These are phyloP conservation scores for Lactarius hatsudake DNA, from an alignment of 768 basidiomycete genomes.

Conservation along the genomic window DNA sequence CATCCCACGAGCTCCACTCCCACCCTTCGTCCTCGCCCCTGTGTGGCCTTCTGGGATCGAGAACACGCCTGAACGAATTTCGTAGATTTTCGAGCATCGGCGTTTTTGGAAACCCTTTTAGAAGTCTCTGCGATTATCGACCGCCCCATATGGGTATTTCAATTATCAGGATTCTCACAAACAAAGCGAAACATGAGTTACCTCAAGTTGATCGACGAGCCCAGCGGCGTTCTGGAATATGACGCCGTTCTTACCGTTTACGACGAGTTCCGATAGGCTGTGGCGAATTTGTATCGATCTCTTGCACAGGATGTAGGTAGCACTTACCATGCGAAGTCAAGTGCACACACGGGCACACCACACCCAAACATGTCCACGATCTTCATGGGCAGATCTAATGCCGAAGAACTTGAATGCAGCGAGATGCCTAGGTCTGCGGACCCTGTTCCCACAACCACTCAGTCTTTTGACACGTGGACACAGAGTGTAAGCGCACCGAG, in stretches of 20 bases:
- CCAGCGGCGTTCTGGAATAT: constrained; percentile 67
- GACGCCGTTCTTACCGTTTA: constrained; percentile 78
- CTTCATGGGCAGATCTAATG: constrained; percentile 96
- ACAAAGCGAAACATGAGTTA: constrained; percentile 33
- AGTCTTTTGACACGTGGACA: background rate
- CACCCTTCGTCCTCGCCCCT: constrained; percentile 13
- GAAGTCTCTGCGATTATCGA: constrained; percentile 19
- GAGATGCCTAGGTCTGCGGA: constrained; percentile 91
- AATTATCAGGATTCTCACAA: background rate
- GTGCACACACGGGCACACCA: constrained; percentile 87
- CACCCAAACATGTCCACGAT: constrained; percentile 99
- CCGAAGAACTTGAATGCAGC: constrained; percentile 87
- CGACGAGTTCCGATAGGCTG: constrained; percentile 85
- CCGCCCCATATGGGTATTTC: background rate
- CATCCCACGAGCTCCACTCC: constrained; percentile 28
- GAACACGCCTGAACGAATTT: constrained; percentile 12
- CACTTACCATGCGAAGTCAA: constrained; percentile 80
- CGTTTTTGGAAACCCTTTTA: constrained; percentile 21
- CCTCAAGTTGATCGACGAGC: constrained; percentile 72
- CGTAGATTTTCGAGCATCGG: constrained; percentile 19
- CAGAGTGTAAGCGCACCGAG: constrained; percentile 53
- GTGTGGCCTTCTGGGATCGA: background rate
- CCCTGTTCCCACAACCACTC: constrained; percentile 43
- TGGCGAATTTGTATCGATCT: background rate
- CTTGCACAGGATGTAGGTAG: background rate